Base-by-base conservation (phyloP, 2,329 filamentous ascomycete species). In the Fonsecaea monophora region DNA sequence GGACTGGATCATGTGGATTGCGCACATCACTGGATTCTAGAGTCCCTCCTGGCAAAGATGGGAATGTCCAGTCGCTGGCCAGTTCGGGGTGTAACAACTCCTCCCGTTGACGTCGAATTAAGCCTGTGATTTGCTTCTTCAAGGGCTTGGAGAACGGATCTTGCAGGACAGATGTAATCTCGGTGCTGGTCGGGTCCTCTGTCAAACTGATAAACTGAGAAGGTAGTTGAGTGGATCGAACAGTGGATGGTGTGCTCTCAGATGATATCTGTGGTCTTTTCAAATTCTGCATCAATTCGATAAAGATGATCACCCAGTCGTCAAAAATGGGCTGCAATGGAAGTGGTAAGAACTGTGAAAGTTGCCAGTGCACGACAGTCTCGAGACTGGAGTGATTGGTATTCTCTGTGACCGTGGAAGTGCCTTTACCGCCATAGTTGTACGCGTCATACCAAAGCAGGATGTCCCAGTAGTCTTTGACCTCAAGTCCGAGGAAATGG, bases 401-500 rank as follows among this genome's bases (percentile, higher is more conserved):
- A 9, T 84, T 84, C 72, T 89, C 89, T 7, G 90, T 84, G 3
- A 97, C 91, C 74, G 95, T 87, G 58, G 90, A 87, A 72, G 92
- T 97, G 3, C 92, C 95, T 75, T 96, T 96, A 68, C 95, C 95
- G 63, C 95, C 96, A 74, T 98, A 98, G 82, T 99, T 99, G 84
- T 94, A 97, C 79, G 97, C 92, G 73, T 99, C 95, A 73, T 98
- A 98, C 95, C 95, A 99, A 3, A 97, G 89, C 0, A 99, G 87
- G 74, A 97, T 98, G 78, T 99, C 95, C 95, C 95, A 99, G 79
- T 97, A 99, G 77, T 99, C 95, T 72, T 94, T 97, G 78, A 99
- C 95, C 73, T 97, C 92, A 2, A 99, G 84, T 74, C 99, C 95
- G 70, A 99, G 89, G 76, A 99, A 99, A 78, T 97, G 92, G 80